phyloP scores from a whole-genome alignment of 257 asterid species.

The Solanum virginianum region DNA sequence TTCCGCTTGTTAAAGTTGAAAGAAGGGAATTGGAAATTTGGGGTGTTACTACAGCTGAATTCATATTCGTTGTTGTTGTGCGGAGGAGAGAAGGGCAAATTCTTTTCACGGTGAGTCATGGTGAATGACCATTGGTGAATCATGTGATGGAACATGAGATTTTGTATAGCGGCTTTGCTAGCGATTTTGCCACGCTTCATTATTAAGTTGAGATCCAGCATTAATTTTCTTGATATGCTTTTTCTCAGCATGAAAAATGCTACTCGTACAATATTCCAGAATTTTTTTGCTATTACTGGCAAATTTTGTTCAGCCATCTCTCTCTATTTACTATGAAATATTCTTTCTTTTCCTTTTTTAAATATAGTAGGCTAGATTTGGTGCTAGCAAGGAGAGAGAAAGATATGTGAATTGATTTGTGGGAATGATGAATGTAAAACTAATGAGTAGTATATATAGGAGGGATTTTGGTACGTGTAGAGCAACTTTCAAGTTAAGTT shows the following conservation, averaged over 20 bases:
- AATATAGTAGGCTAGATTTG: neutral
- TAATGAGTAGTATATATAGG: neutral
- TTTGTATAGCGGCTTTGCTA: constrained; percentile 64
- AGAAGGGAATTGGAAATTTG: constrained; percentile 31
- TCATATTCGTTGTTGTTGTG: constrained; percentile 39
- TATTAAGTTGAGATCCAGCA: constrained; percentile 51
- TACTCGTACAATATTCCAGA: constrained; percentile 49
- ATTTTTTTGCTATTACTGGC: constrained; percentile 53
- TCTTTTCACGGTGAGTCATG: constrained; percentile 1
- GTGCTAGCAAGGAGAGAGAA: neutral
- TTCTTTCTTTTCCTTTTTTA: neutral
- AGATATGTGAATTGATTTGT: neutral
- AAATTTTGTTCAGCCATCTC: constrained; percentile 59
- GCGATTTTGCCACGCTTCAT: constrained; percentile 76
- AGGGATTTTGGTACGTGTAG: neutral
- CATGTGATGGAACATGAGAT: constrained; percentile 55
- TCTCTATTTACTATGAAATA: too few relatives aligned
- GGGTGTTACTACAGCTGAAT: constrained; percentile 78
- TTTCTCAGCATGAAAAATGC: constrained; percentile 54
- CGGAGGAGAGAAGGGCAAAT: constrained; percentile 5
- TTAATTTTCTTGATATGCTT: constrained; percentile 57
- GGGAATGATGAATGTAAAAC: neutral
- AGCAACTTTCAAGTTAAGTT: constrained; percentile 5
- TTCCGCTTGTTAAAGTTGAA: constrained; percentile 24
- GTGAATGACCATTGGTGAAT: constrained; percentile 4